A percentile compares a stretch with the other conserved stretches of the same genome.
These are phyloP conservation scores for Lichtheimia ramosa DNA, from an alignment of 371 early-diverging fungal species.

Conservation along the genomic window DNA sequence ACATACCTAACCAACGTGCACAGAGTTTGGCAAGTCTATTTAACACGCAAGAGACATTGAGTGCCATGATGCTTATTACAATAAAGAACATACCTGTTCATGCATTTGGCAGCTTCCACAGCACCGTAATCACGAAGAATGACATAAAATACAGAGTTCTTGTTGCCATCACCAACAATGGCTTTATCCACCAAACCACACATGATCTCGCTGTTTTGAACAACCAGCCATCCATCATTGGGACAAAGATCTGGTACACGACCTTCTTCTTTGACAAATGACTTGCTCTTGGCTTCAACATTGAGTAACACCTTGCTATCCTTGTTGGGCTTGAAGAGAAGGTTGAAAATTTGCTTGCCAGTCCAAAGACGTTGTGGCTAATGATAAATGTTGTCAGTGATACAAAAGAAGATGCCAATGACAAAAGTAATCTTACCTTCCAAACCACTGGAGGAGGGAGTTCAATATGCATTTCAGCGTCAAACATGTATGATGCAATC, in stretches of 20 bases:
- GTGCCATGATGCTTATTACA: neutral
- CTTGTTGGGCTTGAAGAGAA: slow-evolving; percentile 87
- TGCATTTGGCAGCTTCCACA: slow-evolving; percentile 83
- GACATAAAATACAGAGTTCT: slow-evolving; percentile 91
- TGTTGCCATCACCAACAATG: slow-evolving; percentile 96
- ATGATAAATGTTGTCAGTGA: neutral
- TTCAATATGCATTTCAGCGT: slow-evolving; percentile 79
- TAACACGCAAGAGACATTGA: neutral
- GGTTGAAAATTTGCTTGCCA: slow-evolving; percentile 74
- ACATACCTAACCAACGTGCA: slow-evolving; percentile 85
- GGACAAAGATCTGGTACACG: slow-evolving; percentile 80
- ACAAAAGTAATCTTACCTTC: slow-evolving; percentile 51
- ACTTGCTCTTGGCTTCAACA: slow-evolving; percentile 86
- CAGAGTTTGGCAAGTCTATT: slow-evolving; percentile 83
- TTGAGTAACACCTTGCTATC: slow-evolving; percentile 73
- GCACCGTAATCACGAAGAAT: slow-evolving; percentile 93
- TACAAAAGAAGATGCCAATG: neutral
- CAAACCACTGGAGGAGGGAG: slow-evolving; percentile 93
- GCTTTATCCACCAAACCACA: slow-evolving; percentile 96
- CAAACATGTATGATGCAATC: slow-evolving; percentile 84
- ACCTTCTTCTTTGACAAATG: slow-evolving; percentile 64
- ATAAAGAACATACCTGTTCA: slow-evolving; percentile 70
- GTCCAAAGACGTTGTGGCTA: slow-evolving; percentile 68
- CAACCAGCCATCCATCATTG: slow-evolving; percentile 88
- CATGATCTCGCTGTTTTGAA: slow-evolving; percentile 92